phyloP scores from a whole-genome alignment of 768 basidiomycete genomes.

The Tricholoma hemisulphureum region DNA sequence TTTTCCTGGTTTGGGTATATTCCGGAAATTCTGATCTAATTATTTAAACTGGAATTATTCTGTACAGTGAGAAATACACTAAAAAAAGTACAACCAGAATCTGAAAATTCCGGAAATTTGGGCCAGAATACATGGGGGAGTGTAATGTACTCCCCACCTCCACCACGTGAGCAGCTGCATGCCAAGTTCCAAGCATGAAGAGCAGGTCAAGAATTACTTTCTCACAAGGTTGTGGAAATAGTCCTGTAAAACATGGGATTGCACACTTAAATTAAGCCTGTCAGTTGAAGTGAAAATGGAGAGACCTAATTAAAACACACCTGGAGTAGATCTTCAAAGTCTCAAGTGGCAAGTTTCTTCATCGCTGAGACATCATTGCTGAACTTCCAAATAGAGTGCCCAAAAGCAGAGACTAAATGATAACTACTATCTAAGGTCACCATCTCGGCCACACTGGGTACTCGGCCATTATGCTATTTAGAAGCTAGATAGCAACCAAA shows the following conservation, averaged over 20 bases:
- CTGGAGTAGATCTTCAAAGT: conserved; percentile 34
- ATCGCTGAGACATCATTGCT: conserved; percentile 19
- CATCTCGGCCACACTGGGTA: no score
- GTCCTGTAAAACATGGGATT: conserved; percentile 11
- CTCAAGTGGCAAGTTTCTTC: conserved; percentile 21
- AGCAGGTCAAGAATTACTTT: conserved; percentile 14
- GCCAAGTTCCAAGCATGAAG: conserved; percentile 22
- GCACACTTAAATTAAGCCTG: conserved; percentile 3
- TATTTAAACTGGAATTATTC: no score
- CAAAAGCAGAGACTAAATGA: conserved; percentile 10
- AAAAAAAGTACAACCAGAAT: no score
- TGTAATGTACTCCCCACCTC: no score
- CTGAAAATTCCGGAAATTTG: no score
- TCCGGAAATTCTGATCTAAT: no score
- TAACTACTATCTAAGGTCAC: neutral
- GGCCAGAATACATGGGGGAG: no score
- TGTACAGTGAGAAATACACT: no score
- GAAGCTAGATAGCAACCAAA: no score
- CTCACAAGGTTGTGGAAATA: conserved; percentile 14
- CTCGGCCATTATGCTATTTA: no score
- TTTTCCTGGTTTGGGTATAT: no score
- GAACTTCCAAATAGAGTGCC: conserved; percentile 22
- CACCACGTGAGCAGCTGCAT: no score
- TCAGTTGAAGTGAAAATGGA: neutral
- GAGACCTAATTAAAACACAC: conserved; percentile 7